Evolutionary conservation across 345 rosid genomes (phyloP), one percentile per base, ranked within the genome.

Genomic region (Luvunga scandens): DNA sequence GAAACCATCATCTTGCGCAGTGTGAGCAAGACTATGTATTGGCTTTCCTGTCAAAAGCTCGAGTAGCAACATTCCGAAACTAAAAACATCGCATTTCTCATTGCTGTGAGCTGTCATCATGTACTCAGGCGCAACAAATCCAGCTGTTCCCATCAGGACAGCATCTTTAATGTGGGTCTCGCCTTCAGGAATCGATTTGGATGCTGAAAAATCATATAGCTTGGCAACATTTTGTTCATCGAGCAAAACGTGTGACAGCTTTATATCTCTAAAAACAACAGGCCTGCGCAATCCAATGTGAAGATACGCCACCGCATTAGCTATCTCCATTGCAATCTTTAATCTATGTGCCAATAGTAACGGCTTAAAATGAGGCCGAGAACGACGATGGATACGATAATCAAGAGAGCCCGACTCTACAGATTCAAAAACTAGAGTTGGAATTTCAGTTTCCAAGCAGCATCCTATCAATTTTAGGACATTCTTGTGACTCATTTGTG

Each of bases 21-120:
- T 45, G 18, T 13, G 50, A 45, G 50, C 50, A 45, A 45, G 50
- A 45, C 18, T 12, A 13, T 10, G 50, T 45, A 45, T 45, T 3
- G 50, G 18, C 50, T 57, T 7, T 27, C 81, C 83, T 2, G 76
- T 68, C 36, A 81, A 28, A 39, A 84, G 74, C 31, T 71, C 68
- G 1, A 79, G 21, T 28, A 84, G 65, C 34, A 73, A 9, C 45
- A 42, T 61, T 9, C 83, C 83, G 2, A 84, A 72, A 31, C 38
- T 5, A 57, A 48, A 84, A 81, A 74, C 87, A 73, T 84, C 83
- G 48, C 0, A 18, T 71, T 76, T 81, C 79, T 84, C 87, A 30
- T 61, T 76, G 74, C 76, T 21, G 18, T 3, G 27, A 64, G 73
- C 76, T 2, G 59, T 63, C 4, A 1, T 4, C 0, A 55, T 2